Percentiles rank a stretch among this genome's conserved stretches.
Evolutionary conservation across 495 filamentous ascomycete species (phyloP).

Genomic region (Tuber magnatum): DNA sequence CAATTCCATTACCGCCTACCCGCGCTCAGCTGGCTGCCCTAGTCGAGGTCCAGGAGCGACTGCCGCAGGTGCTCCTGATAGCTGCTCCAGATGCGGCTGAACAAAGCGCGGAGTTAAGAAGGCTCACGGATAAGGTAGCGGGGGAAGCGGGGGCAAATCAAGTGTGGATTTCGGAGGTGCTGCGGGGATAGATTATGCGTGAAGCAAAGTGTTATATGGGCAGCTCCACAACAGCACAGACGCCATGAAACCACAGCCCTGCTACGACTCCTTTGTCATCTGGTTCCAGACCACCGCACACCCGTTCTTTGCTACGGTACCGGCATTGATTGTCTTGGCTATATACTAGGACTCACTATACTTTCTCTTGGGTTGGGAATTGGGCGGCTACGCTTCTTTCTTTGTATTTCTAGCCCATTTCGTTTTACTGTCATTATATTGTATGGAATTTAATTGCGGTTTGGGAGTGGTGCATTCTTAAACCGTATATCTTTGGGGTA

Average conservation of each 20-base stretch:
- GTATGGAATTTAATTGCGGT: neutral
- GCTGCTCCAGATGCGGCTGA: neutral
- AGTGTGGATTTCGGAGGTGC: neutral
- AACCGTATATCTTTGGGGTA: too few relatives aligned
- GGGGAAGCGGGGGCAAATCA: neutral
- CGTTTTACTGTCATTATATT: neutral
- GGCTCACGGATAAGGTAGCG: neutral
- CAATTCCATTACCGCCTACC: rapidly evolving
- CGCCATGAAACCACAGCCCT: neutral
- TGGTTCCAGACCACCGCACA: neutral
- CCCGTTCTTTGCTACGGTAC: neutral
- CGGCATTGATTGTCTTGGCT: neutral
- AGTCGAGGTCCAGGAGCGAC: neutral
- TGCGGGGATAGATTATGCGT: neutral
- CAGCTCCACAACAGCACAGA: neutral
- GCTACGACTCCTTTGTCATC: neutral
- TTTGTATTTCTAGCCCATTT: too few relatives aligned
- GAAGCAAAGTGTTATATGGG: neutral
- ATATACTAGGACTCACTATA: neutral
- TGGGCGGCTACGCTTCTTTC: neutral
- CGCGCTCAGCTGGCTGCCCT: rapidly evolving
- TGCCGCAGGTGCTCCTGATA: rapidly evolving
- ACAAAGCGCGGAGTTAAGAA: neutral
- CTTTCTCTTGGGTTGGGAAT: neutral
- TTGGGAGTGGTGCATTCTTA: neutral